These are phyloP conservation scores for Taiwanofungus camphoratus DNA, from an alignment of 1,284 basidiomycete species.

Conservation along the genomic window DNA sequence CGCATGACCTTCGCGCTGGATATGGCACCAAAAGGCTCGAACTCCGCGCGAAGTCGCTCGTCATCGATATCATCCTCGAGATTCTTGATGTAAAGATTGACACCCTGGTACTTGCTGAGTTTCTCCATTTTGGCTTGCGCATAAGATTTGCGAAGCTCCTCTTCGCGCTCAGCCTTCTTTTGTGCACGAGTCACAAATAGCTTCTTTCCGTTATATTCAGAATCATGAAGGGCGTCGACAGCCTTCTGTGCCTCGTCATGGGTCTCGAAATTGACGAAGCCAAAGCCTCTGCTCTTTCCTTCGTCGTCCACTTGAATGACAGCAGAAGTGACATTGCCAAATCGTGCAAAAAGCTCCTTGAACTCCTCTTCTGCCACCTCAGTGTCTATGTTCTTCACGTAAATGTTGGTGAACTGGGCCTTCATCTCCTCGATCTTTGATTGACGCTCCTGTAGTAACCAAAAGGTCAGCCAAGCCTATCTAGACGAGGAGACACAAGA, in stretches of 20 bases:
- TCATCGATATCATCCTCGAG: slow-evolving; percentile 91
- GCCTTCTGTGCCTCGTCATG: slow-evolving; percentile 93
- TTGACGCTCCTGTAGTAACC: slow-evolving; percentile 70
- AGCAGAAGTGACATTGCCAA: slow-evolving; percentile 87
- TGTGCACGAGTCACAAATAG: slow-evolving; percentile 96
- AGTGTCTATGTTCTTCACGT: slow-evolving; percentile 93
- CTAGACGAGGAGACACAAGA: slow-evolving; percentile 20
- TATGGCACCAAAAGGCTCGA: slow-evolving; percentile 95
- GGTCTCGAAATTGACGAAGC: slow-evolving; percentile 94
- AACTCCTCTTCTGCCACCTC: slow-evolving; percentile 89
- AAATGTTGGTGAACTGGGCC: slow-evolving; percentile 96
- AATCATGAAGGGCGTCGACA: slow-evolving; percentile 88
- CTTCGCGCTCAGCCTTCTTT: slow-evolving; percentile 98
- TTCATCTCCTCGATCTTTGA: slow-evolving; percentile 98
- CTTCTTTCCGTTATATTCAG: slow-evolving; percentile 83
- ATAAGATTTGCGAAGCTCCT: slow-evolving; percentile 91
- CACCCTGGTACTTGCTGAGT: slow-evolving; percentile 96
- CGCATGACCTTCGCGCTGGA: slow-evolving; percentile 99
- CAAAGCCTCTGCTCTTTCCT: slow-evolving; percentile 94
- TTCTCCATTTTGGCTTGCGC: slow-evolving; percentile 98
- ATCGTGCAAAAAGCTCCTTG: slow-evolving; percentile 74
- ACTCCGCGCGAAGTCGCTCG: slow-evolving; percentile 91
- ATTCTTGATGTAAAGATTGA: slow-evolving; percentile 99
- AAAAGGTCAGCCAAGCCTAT: background rate
- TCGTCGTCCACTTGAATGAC: slow-evolving; percentile 78